A percentile compares a stretch with the other conserved stretches of the same genome.
Conservation (phyloP, 2,329 filamentous ascomycete species). For the Ceratocystis eucalypticola region DNA sequence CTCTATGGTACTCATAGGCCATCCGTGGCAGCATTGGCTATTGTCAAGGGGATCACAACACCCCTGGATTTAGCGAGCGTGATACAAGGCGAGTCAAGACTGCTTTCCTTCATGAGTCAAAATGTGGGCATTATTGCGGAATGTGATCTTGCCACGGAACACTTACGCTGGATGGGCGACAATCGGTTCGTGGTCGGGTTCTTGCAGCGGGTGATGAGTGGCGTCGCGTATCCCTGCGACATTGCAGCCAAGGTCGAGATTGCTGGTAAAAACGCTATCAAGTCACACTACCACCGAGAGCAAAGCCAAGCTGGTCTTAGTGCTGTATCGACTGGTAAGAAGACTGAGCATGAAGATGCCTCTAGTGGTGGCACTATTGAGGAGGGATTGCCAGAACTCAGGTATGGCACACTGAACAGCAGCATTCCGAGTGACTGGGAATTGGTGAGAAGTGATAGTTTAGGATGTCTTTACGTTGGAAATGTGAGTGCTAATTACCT, state of each 20-base stretch:
- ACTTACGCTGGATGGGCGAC: constrained; percentile 85
- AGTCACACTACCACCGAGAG: constrained; percentile 52
- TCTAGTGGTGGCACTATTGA: constrained; percentile 21
- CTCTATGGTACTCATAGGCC: constrained; percentile 67
- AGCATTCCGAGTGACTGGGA: constrained; percentile 67
- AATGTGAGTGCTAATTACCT: constrained; percentile 44
- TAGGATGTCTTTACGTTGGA: constrained; percentile 88
- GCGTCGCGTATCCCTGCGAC: constrained; percentile 77
- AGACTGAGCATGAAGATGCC: constrained; percentile 22
- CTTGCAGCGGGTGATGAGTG: constrained; percentile 58
- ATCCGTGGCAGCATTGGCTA: constrained; percentile 62
- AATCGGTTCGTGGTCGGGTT: constrained; percentile 77
- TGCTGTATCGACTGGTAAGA: constrained; percentile 16
- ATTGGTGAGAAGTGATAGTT: constrained; percentile 54
- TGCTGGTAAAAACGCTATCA: constrained; percentile 59
- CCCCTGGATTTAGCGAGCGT: constrained; percentile 77
- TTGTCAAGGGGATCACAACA: constrained; percentile 78
- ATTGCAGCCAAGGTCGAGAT: constrained; percentile 74
- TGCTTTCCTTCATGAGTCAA: constrained; percentile 81
- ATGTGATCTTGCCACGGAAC: constrained; percentile 75
- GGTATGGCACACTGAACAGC: constrained; percentile 69
- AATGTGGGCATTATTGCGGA: constrained; percentile 83
- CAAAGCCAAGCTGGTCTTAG: constrained; percentile 14
- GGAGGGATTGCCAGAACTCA: constrained; percentile 53
- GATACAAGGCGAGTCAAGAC: constrained; percentile 63